A percentile compares a stretch with the other conserved stretches of the same genome.
These are phyloP conservation scores for Ascochyta fabae DNA, from an alignment of 2,329 filamentous ascomycete species.

Conservation along the genomic window DNA sequence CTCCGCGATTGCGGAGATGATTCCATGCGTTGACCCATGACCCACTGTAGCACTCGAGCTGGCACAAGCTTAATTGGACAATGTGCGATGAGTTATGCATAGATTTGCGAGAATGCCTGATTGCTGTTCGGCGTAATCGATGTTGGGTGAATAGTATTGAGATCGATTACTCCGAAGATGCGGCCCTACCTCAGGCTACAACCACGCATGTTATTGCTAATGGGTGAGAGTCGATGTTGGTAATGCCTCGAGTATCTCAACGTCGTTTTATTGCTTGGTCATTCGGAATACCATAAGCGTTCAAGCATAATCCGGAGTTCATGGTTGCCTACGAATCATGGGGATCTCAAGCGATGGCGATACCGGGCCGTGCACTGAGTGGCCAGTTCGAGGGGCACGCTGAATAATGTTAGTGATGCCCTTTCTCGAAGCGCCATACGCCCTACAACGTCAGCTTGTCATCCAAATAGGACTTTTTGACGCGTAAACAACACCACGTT, in stretches of 20 bases:
- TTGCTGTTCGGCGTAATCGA: neutral
- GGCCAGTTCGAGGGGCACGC: constrained; percentile 15
- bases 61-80: neutral
- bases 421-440: constrained; percentile 19
- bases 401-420: constrained; percentile 26
- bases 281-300: constrained; percentile 22
- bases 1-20: neutral
- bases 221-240: neutral
- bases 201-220: neutral
- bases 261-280: constrained; percentile 15
- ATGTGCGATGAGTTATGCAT: neutral
- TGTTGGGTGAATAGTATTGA: neutral
- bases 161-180: neutral
- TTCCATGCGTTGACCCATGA: neutral
- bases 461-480: constrained; percentile 2
- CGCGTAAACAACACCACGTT: constrained; percentile 8
- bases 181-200: too few relatives aligned
- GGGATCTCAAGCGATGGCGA: constrained; percentile 19
- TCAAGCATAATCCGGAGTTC: constrained; percentile 19
- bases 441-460: constrained; percentile 23
- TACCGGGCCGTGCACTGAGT: constrained; percentile 19
- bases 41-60: neutral
- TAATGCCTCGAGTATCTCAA: neutral
- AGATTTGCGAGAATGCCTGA: neutral
- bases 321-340: constrained; percentile 4